Evolutionary conservation across 2,329 filamentous ascomycete species (phyloP), one percentile per base, ranked within the genome.

Genomic region (Cercospora janseana): DNA sequence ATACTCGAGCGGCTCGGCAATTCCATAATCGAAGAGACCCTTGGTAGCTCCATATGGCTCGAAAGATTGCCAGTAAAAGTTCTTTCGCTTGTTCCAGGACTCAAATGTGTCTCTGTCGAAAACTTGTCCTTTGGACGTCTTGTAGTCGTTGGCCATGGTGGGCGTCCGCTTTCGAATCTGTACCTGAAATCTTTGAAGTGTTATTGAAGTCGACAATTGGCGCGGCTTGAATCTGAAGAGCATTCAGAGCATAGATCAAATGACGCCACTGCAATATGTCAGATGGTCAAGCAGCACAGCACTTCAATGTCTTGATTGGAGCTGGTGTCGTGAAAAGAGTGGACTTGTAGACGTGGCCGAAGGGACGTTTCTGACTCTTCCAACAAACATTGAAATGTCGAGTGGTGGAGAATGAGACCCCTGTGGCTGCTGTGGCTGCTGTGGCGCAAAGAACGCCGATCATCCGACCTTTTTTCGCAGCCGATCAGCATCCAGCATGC

Each of bases 51-150:
- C 67, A 55, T 97, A 97, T 65, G 95, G 92, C 72, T 97, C 93
- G 72, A 96, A 97, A 48, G 90, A 85, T 46, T 91, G 91, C 57
- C 91, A 95, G 74, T 93, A 95, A 78, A 97, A 97, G 74, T 92
- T 78, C 70, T 90, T 87, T 60, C 91, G 86, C 60, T 87, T 84
- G 63, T 97, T 83, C 66, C 97, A 81, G 55, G 84, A 86, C 68
- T 97, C 93, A 66, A 97, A 82, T 50, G 81, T 76, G 52, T 79
- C 75, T 66, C 89, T 84, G 72, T 97, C 90, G 63, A 98, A 85
- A 72, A 88, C 83, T 77, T 95, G 85, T 64, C 92, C 93, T 73
- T 87, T 91, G 68, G 89, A 83, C 53, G 90, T 95, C 68, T 75
- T 74, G 60, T 87, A 93, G 50, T 79, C 76, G 52, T 79, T 78